Conservation (phyloP, 208 protist species). For the Leishmania martiniquensis region DNA sequence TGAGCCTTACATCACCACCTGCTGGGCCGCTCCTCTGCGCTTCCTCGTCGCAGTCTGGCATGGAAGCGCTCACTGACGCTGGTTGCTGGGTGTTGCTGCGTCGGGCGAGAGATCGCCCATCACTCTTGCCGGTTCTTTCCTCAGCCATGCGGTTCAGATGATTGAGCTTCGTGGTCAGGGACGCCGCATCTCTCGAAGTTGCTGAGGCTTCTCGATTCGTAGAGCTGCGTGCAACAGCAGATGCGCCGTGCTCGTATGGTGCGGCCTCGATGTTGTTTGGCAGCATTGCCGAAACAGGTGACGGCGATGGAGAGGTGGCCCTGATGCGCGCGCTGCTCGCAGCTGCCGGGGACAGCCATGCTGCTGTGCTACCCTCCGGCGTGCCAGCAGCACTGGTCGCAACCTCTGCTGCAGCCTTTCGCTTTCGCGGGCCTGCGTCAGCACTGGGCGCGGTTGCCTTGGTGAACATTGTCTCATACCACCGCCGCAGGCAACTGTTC, state of each 20-base stretch:
- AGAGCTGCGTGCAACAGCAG: not conserved
- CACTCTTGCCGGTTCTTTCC: not conserved
- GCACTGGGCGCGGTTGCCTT: conserved; percentile 17
- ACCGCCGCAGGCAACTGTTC: conserved; percentile 46
- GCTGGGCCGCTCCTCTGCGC: not conserved
- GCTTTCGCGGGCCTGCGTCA: not conserved
- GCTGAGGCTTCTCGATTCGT: not conserved
- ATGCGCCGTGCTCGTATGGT: not conserved
- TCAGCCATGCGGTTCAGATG: too few species aligned
- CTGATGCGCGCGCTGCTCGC: not conserved
- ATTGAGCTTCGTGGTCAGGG: not conserved
- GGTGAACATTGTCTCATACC: conserved; percentile 67
- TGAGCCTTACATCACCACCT: not conserved
- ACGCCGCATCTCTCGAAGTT: not conserved
- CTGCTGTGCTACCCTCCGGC: not conserved
- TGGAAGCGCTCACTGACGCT: not conserved
- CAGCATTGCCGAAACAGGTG: not conserved
- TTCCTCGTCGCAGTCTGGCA: not conserved
- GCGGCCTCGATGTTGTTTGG: not conserved
- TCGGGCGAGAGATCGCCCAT: not conserved
- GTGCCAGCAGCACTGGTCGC: not conserved
- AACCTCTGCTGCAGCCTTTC: not conserved
- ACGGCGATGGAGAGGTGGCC: not conserved
- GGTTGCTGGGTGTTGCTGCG: conserved; percentile 10
- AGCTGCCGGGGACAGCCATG: not conserved